Base-by-base conservation (phyloP, 2,329 filamentous ascomycete species). In the Nigrospora osmanthi region DNA sequence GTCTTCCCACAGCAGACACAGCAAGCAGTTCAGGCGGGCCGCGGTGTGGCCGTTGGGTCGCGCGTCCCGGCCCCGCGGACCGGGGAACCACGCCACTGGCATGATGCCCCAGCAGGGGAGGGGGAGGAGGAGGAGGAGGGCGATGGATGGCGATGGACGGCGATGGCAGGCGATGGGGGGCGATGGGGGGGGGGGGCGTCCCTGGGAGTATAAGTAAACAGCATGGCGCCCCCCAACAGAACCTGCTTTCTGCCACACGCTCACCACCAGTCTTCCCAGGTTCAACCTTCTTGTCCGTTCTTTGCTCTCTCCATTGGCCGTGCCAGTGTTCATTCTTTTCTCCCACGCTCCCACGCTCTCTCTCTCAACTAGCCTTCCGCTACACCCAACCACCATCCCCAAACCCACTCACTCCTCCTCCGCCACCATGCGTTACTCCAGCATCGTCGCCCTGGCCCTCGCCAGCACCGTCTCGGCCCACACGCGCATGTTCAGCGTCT, bases 401-500 rank as follows among this genome's bases (percentile, higher is more conserved):
- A 9, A 34, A n/a, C 5, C 30, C 16, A 40, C 30, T 30, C 31
- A 35, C 11, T n/a, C n/a, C n/a, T n/a, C n/a, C n/a, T n/a, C n/a
- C n/a, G n/a, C 31, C 57, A 64, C 57, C 35, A 68, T 68, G 66
- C 63, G 56, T 54, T 62, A 49, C 45, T 41, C 44, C 23, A 43
- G 39, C 40, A 38, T 62, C 55, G 49, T 56, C 38, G 47, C 59
- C 41, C 50, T 57, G 47, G 55, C 56, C 49, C 52, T 68, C 51
- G 61, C 62, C 58, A 60, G 51, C 58, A 56, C 54, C 49, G 66
- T 61, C 49, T 60, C 67, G 33, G 70, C 66, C 49, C 74, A 77
- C 60, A 61, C 72, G 45, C 64, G 59, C 35, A 68, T 73, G 52
- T 71, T 68, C 54, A 53, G 69, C 40, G 64, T 73, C 47, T 73